Evolutionary conservation across 345 rosid genomes (phyloP).

Genomic region (Gossypium rotundifolium): DNA sequence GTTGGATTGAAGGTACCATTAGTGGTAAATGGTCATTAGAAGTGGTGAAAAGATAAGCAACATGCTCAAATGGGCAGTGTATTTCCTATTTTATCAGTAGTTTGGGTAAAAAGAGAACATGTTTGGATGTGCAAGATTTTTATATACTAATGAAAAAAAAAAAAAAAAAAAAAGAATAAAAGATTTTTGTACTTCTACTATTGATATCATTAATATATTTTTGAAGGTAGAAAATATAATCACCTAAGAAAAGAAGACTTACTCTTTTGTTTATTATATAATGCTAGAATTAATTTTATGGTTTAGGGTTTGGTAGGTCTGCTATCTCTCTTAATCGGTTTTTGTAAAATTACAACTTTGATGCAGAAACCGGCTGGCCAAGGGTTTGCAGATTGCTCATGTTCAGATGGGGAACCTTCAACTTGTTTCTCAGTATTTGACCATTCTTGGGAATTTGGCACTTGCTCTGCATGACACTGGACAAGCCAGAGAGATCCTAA

Average conservation of each 20-base stretch:
- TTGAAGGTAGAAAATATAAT: not conserved
- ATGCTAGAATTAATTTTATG: not conserved
- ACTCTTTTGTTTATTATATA: not conserved
- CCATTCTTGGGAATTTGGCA: constrained; percentile 85
- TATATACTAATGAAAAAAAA: no score
- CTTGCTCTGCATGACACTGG: constrained; percentile 85
- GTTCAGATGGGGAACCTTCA: constrained; percentile 92
- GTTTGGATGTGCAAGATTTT: not conserved
- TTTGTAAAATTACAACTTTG: constrained; percentile 3
- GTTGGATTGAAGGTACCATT: not conserved
- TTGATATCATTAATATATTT: not conserved
- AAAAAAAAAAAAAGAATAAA: no score
- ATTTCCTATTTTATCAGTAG: not conserved
- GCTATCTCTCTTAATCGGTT: not conserved
- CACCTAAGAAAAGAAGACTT: not conserved
- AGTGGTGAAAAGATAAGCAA: not conserved
- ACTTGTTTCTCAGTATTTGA: constrained; percentile 88
- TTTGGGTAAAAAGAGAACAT: not conserved
- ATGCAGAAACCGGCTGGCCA: constrained; percentile 83
- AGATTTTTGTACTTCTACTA: not conserved
- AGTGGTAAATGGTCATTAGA: not conserved
- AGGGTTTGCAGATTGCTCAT: constrained; percentile 92
- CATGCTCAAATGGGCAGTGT: not conserved
- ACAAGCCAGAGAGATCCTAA: constrained; percentile 91
- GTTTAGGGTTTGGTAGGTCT: not conserved